Conservation (phyloP, 345 rosid species). For the Sisymbrium altissimum region DNA sequence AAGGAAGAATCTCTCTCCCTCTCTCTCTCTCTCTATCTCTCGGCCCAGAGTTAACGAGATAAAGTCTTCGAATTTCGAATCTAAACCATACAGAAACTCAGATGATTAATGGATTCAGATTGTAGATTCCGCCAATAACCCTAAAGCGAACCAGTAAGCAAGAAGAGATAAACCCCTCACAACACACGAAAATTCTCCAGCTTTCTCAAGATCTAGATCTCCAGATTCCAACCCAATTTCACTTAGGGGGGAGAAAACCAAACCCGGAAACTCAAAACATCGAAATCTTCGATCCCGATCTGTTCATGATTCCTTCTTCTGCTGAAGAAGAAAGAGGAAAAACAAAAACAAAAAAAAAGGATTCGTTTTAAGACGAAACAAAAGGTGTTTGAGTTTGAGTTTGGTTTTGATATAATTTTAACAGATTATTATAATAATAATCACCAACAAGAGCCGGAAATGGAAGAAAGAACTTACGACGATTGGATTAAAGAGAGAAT, state of each 20-base stretch:
- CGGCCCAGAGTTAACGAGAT: not conserved
- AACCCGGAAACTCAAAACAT: conserved; percentile 15
- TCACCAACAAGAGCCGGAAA: conserved; percentile 16
- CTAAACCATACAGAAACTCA: conserved; percentile 31
- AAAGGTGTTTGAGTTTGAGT: not conserved
- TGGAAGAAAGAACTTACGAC: conserved; percentile 47
- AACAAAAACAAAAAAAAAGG: too few species aligned
- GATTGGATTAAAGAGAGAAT: conserved; percentile 49
- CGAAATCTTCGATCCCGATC: conserved; percentile 39
- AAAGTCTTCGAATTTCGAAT: conserved; percentile 7
- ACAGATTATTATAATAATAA: conserved; percentile 16
- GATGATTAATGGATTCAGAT: conserved; percentile 29
- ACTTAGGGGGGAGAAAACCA: not conserved
- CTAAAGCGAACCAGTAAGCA: not conserved
- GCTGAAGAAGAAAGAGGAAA: not conserved
- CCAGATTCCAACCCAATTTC: conserved; percentile 31
- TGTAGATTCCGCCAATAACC: not conserved
- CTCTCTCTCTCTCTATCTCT: too few species aligned
- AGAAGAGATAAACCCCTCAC: not conserved
- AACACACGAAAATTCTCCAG: conserved; percentile 9
- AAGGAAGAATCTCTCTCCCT: not conserved
- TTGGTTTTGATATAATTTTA: conserved; percentile 6
- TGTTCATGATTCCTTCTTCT: conserved; percentile 27
- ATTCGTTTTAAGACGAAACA: not conserved
- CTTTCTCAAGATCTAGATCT: conserved; percentile 41